These are phyloP conservation scores for Globisporangium middletonii DNA, from an alignment of 352 stramenopile species.

Conservation along the genomic window DNA sequence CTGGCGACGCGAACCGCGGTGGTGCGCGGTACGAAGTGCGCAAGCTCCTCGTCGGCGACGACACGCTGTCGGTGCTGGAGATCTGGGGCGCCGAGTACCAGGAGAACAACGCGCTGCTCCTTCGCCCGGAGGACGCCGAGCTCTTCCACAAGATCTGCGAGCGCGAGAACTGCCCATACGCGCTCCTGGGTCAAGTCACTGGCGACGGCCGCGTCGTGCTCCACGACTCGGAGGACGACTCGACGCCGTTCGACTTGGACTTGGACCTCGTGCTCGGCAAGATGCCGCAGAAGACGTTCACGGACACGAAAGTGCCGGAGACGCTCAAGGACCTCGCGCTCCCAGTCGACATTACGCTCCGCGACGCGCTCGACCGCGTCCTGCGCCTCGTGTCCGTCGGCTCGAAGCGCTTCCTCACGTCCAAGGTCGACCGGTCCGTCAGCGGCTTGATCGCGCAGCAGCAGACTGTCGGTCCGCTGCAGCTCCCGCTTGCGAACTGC, in stretches of 20 bases:
- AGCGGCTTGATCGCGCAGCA: slow-evolving; percentile 98
- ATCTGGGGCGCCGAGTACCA: slow-evolving; percentile 99
- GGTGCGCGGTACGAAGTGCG: slow-evolving; percentile 93
- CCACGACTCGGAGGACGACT: slow-evolving; percentile 92
- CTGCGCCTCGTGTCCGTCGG: slow-evolving; percentile 95
- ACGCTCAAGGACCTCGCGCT: slow-evolving; percentile 60
- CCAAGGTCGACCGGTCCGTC: slow-evolving; percentile 97
- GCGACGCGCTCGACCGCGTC: slow-evolving; percentile 91
- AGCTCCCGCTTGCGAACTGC: slow-evolving; percentile 96
- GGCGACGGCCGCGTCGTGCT: slow-evolving; percentile 96
- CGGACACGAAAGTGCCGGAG: slow-evolving; percentile 69
- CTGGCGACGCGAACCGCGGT: slow-evolving; percentile 84
- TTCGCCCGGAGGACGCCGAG: slow-evolving; percentile 85
- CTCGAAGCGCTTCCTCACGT: slow-evolving; percentile 97
- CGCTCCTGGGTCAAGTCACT: slow-evolving; percentile 93
- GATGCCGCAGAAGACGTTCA: slow-evolving; percentile 99
- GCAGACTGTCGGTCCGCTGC: slow-evolving; percentile 97
- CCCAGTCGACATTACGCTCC: slow-evolving; percentile 86
- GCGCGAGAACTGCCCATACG: slow-evolving; percentile 96
- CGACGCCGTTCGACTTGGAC: slow-evolving; percentile 95
- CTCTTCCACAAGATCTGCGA: slow-evolving; percentile 94
- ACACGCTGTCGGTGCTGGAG: slow-evolving; percentile 98
- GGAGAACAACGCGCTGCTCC: slow-evolving; percentile 98
- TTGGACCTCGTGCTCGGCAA: slow-evolving; percentile 97
- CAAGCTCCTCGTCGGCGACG: slow-evolving; percentile 95